Percentiles rank a stretch among this genome's conserved stretches.
Evolutionary conservation across 306 rosid species (phyloP).

Genomic region (Quercus aquifolioides): DNA sequence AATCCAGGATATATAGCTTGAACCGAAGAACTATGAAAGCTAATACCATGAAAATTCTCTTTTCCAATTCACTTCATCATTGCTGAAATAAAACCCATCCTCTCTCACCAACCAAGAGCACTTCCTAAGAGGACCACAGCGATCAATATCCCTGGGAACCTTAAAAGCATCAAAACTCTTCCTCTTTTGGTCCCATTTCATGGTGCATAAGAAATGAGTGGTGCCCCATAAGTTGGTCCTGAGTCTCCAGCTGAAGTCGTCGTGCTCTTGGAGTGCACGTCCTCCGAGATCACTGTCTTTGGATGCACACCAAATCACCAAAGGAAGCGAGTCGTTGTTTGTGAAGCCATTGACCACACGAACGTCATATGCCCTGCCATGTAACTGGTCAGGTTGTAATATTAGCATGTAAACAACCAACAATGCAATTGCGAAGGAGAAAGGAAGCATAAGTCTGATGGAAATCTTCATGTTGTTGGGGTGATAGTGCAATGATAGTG

Average conservation of each 20-base stretch:
- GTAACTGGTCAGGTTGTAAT: constrained; percentile 25
- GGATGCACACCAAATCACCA: constrained; percentile 81
- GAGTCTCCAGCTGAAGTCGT: constrained; percentile 77
- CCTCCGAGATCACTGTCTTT: constrained; percentile 68
- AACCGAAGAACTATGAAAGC: not conserved
- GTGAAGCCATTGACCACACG: constrained; percentile 73
- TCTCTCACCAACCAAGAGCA: constrained; percentile 73
- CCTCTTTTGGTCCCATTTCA: constrained; percentile 70
- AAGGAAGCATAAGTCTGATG: constrained; percentile 8
- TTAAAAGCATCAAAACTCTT: constrained; percentile 68
- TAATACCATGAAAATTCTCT: constrained; percentile 68
- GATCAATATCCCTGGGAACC: constrained; percentile 57
- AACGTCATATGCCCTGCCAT: constrained; percentile 45
- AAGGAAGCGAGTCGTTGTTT: constrained; percentile 66
- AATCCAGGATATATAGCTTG: too few species aligned
- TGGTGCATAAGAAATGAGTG: constrained; percentile 57
- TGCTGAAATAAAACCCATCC: constrained; percentile 79
- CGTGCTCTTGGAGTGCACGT: constrained; percentile 75
- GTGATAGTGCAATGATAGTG: not conserved
- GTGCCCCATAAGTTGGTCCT: constrained; percentile 46
- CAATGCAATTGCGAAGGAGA: constrained; percentile 20
- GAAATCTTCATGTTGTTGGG: constrained; percentile 14
- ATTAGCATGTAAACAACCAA: constrained; percentile 28
- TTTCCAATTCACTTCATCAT: constrained; percentile 70
- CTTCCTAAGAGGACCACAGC: constrained; percentile 49